Evolutionary conservation across 2,329 filamentous ascomycete species (phyloP).

Genomic region (Blastomyces parvus): DNA sequence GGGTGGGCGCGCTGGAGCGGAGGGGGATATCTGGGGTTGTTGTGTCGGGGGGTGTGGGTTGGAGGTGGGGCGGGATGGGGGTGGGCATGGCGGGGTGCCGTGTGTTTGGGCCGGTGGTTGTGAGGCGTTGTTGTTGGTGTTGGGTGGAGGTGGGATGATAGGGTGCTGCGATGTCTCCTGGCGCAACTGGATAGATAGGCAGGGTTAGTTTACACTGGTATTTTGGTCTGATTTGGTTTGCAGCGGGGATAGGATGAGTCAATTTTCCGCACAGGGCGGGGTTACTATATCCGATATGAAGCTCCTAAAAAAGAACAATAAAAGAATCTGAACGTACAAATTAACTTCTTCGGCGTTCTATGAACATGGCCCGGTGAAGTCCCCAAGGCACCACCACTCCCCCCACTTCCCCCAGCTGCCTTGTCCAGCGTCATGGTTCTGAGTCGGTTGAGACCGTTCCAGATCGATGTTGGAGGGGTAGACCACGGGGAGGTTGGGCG

Average conservation of each 20-base stretch:
- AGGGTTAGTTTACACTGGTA: background rate
- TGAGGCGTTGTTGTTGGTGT: conserved; percentile 9
- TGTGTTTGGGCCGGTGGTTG: conserved; percentile 14
- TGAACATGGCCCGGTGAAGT: conserved; percentile 12
- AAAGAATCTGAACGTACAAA: conserved; percentile 25
- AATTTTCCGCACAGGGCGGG: background rate
- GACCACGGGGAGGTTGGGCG: background rate
- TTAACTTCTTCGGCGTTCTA: conserved; percentile 32
- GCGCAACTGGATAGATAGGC: conserved; percentile 27
- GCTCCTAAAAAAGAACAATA: background rate
- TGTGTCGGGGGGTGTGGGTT: conserved; percentile 10
- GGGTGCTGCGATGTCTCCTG: conserved; percentile 31
- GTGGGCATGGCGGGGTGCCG: conserved; percentile 4
- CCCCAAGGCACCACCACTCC: background rate
- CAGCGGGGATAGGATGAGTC: background rate
- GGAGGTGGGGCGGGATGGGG: conserved; percentile 13
- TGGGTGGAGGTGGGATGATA: background rate
- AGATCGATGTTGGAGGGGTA: background rate
- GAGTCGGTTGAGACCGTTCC: background rate
- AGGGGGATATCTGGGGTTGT: conserved; percentile 10
- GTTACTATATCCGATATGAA: no score
- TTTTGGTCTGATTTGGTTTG: background rate
- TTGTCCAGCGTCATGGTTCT: conserved; percentile 9
- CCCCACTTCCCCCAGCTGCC: background rate
- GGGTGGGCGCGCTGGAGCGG: conserved; percentile 29